phyloP scores from a whole-genome alignment of 345 rosid species.

The Conringia planisiliqua region DNA sequence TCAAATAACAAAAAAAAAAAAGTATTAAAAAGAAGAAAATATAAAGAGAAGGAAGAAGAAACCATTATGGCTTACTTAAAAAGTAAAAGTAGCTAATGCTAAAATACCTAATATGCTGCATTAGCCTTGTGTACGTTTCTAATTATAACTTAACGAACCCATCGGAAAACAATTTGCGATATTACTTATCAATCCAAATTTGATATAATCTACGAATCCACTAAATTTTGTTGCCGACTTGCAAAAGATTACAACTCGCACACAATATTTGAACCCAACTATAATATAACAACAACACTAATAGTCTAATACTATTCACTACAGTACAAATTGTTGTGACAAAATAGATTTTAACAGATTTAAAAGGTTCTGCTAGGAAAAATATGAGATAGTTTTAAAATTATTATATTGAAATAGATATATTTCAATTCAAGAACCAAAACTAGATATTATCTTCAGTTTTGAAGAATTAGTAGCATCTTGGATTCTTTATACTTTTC shows the following conservation, averaged over 20 bases:
- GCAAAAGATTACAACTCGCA: background rate
- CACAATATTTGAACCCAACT: background rate
- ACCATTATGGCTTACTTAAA: background rate
- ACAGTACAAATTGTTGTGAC: too few species aligned
- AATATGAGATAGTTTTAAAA: background rate
- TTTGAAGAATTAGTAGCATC: background rate
- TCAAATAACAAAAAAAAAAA: background rate
- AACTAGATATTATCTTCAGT: background rate
- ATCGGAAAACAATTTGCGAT: background rate
- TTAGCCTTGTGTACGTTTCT: background rate
- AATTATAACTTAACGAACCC: background rate
- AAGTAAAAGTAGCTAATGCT: background rate
- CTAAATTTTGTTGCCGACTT: background rate
- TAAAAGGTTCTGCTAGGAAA: background rate
- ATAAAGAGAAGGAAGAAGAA: constrained; percentile 12
- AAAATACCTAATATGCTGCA: background rate
- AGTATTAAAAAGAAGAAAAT: background rate
- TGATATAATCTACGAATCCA: background rate
- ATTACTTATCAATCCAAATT: background rate
- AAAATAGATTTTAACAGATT: background rate
- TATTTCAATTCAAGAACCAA: background rate
- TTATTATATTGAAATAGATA: background rate
- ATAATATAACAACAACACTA: background rate
- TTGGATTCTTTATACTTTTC: background rate
- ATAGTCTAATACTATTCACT: background rate